A percentile compares a stretch with the other conserved stretches of the same genome.
Conservation (phyloP, 179 eudicot species). For the Carnegiea gigantea region DNA sequence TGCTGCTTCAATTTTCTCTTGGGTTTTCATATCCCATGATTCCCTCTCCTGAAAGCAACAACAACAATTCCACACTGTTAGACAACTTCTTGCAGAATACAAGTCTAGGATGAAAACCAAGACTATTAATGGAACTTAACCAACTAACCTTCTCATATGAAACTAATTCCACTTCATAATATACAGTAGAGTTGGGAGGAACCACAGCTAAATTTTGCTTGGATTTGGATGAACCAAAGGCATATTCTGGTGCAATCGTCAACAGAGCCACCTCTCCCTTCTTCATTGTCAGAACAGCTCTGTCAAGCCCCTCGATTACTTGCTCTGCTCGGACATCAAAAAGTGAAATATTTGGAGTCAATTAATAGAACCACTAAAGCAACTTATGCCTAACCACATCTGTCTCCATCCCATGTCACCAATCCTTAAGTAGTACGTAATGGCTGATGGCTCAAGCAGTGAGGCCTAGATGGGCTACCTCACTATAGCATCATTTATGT, state of each 20-base stretch:
- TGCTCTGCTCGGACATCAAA: conserved; percentile 55
- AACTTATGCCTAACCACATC: too few species aligned
- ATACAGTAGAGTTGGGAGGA: conserved; percentile 76
- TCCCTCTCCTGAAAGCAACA: conserved; percentile 65
- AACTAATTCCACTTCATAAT: conserved; percentile 69
- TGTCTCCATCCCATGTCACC: too few species aligned
- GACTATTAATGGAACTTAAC: neutral
- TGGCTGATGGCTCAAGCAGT: too few species aligned
- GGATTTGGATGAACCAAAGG: conserved; percentile 71
- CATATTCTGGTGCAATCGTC: conserved; percentile 79
- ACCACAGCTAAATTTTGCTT: conserved; percentile 77
- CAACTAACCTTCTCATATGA: conserved; percentile 70
- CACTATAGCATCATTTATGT: too few species aligned
- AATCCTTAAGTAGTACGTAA: too few species aligned
- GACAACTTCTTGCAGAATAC: neutral
- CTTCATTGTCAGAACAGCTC: conserved; percentile 83
- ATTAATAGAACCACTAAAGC: neutral
- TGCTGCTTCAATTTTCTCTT: conserved; percentile 88
- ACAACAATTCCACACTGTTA: neutral
- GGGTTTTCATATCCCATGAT: conserved; percentile 88
- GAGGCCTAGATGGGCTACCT: too few species aligned
- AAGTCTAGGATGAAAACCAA: neutral
- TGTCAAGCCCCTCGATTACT: conserved; percentile 94
- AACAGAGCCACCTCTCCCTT: conserved; percentile 81
- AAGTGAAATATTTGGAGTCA: neutral